These are phyloP conservation scores for Aspergillus transmontanensis DNA, from an alignment of 2,329 filamentous ascomycete species.

Conservation along the genomic window DNA sequence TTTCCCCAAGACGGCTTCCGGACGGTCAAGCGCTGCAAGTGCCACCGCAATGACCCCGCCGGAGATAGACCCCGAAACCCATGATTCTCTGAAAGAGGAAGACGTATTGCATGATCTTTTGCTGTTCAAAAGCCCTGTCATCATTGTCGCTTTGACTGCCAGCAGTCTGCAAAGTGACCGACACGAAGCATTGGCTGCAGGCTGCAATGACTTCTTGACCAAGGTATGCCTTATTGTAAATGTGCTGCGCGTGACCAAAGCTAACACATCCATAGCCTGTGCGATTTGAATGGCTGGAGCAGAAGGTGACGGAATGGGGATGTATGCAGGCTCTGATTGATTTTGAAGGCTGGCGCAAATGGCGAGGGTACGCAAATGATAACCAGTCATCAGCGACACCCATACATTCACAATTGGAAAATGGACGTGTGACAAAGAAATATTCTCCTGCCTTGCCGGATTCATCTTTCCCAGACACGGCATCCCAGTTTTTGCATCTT, in stretches of 20 bases:
- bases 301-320: constrained; percentile 98
- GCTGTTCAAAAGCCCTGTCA: constrained; percentile 93
- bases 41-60: constrained; percentile 21
- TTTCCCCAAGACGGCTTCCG: constrained; percentile 70
- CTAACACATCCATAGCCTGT: constrained; percentile 67
- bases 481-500: neutral
- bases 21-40: constrained; percentile 47
- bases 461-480: neutral
- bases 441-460: constrained; percentile 1
- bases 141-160: constrained; percentile 94
- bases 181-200: constrained; percentile 90
- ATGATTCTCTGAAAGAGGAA: constrained; percentile 35
- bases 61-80: constrained; percentile 23
- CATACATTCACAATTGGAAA: constrained; percentile 25
- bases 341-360: constrained; percentile 96
- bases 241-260: neutral
- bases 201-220: constrained; percentile 97
- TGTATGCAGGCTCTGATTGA: constrained; percentile 99
- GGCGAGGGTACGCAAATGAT: constrained; percentile 74
- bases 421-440: constrained; percentile 10
- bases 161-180: constrained; percentile 93
- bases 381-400: constrained; percentile 20
- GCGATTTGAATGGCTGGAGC: constrained; percentile 94
- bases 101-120: constrained; percentile 41
- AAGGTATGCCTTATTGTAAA: constrained; percentile 65